Base-by-base conservation (phyloP, 441 rosid species). In the Gossypium armourianum region DNA sequence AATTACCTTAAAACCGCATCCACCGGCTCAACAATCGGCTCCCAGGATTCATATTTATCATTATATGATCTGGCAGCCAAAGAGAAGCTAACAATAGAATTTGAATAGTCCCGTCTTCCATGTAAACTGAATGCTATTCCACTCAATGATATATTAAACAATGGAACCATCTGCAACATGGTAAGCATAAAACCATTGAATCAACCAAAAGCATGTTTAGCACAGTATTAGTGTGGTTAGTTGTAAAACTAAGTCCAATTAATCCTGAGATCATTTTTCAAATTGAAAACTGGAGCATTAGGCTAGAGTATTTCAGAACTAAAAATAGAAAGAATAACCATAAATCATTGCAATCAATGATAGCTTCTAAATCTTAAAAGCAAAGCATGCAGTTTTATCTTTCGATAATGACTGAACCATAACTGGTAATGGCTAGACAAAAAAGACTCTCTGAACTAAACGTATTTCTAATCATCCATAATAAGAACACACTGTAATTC, bases 31-130 rank as follows among this genome's bases (percentile, higher is more conserved):
- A 92, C 79, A 77, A 95, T 84, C 55, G 99, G 97, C 78, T 95
- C 97, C 99, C 97, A 95, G 10, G 91, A 77, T 80, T 92, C 97
- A 72, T 86, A 83, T 77, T 90, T 95, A 80, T 95, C 99, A 80
- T 89, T 95, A 77, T 89, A 92, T 74, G 97, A 95, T 84, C 95
- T 87, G 24, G 87, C 92, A 77, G 86, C 88, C 72, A 90, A 81
- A 75, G 96, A 92, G 81, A 92, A 90, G 83, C 78, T 84, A 76
- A 87, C 82, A 60, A 95, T 81, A 60, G 97, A 88, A 74, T 85
- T 89, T 82, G 85, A 78, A 83, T 80, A 83, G 57, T 80, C 86
- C 63, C 82, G 71, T 79, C 88, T 81, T 65, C 96, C 97, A 81
- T 80, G 96, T 83, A 87, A 77, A 64, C 80, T 84, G 77, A 95